phyloP scores from a whole-genome alignment of 2,329 filamentous ascomycete genomes.

The Cladosporium sp. region DNA sequence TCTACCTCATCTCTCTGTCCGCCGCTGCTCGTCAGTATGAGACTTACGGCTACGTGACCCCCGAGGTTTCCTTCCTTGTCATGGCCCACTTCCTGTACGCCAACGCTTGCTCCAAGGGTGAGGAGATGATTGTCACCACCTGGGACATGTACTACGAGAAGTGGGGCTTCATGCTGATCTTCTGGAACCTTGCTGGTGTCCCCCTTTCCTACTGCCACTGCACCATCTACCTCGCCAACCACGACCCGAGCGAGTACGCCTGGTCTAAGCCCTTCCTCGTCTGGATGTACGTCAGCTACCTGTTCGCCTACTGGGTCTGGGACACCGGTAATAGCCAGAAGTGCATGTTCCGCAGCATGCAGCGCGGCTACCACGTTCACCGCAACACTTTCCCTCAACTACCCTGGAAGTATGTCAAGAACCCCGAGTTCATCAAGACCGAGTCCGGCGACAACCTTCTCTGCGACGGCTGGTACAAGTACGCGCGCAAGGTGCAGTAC shows the following conservation, averaged over 20 bases:
- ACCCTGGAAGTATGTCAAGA: constrained; percentile 81
- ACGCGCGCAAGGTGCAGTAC: constrained; percentile 61
- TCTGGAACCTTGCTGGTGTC: constrained; percentile 94
- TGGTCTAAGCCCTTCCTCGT: constrained; percentile 72
- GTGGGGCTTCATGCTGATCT: constrained; percentile 96
- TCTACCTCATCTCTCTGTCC: constrained; percentile 75
- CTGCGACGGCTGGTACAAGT: constrained; percentile 79
- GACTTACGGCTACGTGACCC: constrained; percentile 78
- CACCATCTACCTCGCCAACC: constrained; percentile 85
- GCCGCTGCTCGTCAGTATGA: constrained; percentile 83
- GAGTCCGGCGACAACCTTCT: constrained; percentile 75
- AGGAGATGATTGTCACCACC: constrained; percentile 85
- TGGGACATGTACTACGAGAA: constrained; percentile 99
- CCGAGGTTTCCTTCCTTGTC: constrained; percentile 80
- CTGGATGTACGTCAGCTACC: constrained; percentile 68
- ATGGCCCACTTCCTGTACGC: constrained; percentile 92
- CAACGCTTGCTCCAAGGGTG: constrained; percentile 88
- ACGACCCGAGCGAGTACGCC: constrained; percentile 73
- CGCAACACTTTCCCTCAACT: constrained; percentile 86
- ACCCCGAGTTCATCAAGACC: constrained; percentile 76
- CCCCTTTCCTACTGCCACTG: constrained; percentile 92
- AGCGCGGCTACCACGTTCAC: constrained; percentile 69
- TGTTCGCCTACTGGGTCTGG: constrained; percentile 89
- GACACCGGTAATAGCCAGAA: constrained; percentile 92
- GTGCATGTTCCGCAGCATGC: constrained; percentile 82